Percentiles rank a stretch among this genome's conserved stretches.
Evolutionary conservation across 2,329 filamentous ascomycete genomes (phyloP).

Genomic region (Aspergillus quadricinctus): DNA sequence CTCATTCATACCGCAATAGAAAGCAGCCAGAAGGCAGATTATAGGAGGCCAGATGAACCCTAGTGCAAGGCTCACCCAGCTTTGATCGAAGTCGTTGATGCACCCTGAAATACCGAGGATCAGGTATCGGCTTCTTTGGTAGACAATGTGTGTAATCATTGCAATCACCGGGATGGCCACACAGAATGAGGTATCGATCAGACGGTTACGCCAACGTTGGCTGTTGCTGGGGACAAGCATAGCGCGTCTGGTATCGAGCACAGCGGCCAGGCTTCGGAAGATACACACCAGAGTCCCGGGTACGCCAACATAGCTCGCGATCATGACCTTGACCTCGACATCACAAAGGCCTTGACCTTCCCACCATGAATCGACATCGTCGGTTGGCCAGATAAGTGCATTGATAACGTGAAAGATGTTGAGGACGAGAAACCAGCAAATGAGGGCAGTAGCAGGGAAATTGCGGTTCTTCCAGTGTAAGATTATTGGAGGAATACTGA

Average conservation of each 20-base stretch:
- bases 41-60: slow-evolving; percentile 54
- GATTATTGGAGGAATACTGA: slow-evolving; percentile 54
- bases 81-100: slow-evolving; percentile 48
- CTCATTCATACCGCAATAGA: slow-evolving; percentile 51
- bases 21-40: slow-evolving; percentile 49
- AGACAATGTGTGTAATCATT: slow-evolving; percentile 55
- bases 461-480: slow-evolving; percentile 61
- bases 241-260: slow-evolving; percentile 57
- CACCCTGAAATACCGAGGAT: slow-evolving; percentile 59
- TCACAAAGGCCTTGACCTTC: slow-evolving; percentile 60
- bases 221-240: slow-evolving; percentile 48
- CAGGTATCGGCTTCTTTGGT: slow-evolving; percentile 57
- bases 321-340: slow-evolving; percentile 56
- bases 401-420: slow-evolving; percentile 60
- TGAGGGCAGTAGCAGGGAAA: slow-evolving; percentile 54
- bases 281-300: slow-evolving; percentile 54
- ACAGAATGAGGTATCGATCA: slow-evolving; percentile 54
- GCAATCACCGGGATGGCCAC: slow-evolving; percentile 52
- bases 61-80: slow-evolving; percentile 55
- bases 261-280: slow-evolving; percentile 55
- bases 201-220: slow-evolving; percentile 44
- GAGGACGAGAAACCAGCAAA: slow-evolving; percentile 52
- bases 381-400: slow-evolving; percentile 60
- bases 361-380: slow-evolving; percentile 54
- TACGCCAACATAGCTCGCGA: slow-evolving; percentile 50